Evolutionary conservation across 2,329 filamentous ascomycete genomes (phyloP), one percentile per base, ranked within the genome.

Genomic region (Aspergillus pseudoglaucus): DNA sequence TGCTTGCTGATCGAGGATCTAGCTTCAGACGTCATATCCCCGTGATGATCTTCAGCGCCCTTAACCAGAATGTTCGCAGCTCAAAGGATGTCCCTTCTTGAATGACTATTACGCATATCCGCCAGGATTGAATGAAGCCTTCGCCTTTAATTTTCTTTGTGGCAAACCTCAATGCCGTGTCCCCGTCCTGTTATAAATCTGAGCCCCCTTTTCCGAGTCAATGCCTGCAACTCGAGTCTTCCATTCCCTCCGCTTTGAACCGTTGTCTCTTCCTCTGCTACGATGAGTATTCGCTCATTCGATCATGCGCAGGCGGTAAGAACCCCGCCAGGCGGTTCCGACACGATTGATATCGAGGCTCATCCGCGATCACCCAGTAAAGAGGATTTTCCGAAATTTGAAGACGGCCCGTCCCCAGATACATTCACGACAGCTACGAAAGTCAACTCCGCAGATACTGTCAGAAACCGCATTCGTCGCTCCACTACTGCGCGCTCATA

Each of bases 401-500:
- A 42, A 42, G 62, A 58, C 7, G 48, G 48, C 2, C 10, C 23
- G 18, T 54, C 58, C 10, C 51, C 54, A 8, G 58, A 61, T 32
- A 53, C 58, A 15, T 59, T 63, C 22, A 54, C 56, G n/a, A 52
- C 58, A 4, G 54, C 62, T 12, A 55, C 59, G 9, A 54, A 61
- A 33, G 47, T 62, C 18, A 61, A 61, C 25, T 67, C 67, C 3
- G 57, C 52, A 33, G 65, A 66, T 17, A 67, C 66, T 2, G 48
- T 65, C 23, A 65, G 55, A 47, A 59, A 65, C 40, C 68, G 69
- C 37, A 49, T 48, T 10, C 61, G 63, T 38, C 63, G 69, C 6
- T 66, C 67, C 4, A 72, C 69, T 46, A 72, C 69, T 8, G 67
- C 68, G 10, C 67, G 63, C 14, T 69, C 68, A 32, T 72, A 72